Base-by-base conservation (phyloP, 164 flowering plant genomes). In the Vitis cinerea region DNA sequence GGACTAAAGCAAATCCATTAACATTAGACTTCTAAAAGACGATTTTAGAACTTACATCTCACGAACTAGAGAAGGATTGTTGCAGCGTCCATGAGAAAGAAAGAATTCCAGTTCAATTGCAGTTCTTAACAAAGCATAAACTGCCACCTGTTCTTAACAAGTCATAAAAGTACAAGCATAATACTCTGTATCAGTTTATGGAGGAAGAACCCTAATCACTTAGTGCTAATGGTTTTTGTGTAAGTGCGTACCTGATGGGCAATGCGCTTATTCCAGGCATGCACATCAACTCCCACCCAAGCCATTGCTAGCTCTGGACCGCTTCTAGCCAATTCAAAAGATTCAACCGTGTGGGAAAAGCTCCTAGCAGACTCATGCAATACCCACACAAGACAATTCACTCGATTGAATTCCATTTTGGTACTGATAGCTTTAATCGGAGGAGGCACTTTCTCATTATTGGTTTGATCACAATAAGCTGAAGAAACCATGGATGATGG, bases 201-300 rank as follows among this genome's bases (percentile, higher is more conserved):
- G 64, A 64, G 62, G 31, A 13, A 71, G 50, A 14, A 59, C 44
- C 9, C 62, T 47, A 47, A 17, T 2, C 55, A 56, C 10, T 12
- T 49, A 65, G 27, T 64, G 48, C 3, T 6, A 58, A 27, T 4
- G 37, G 12, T 37, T n/a, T 10, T 2, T 50, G 1, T 50, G 54
- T 3, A 10, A 54, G 53, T 65, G 14, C 57, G 19, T 71, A 88
- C 94, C 89, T 80, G 85, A 82, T 85, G 80, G 8, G 90, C 82
- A 62, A 85, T 68, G 44, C 73, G 80, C 72, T 71, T 84, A 65
- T 88, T 89, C 94, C 92, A 88, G 27, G 81, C 80, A 79, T 84
- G 82, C 54, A 86, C 87, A 79, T 88, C 92, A 63, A 84, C 82
- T 53, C 90, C 94, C 50, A 75, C 60, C 90, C 92, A 90, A 15